These are phyloP conservation scores for Ganoderma multipileum DNA, from an alignment of 1,284 basidiomycete genomes.

Conservation along the genomic window DNA sequence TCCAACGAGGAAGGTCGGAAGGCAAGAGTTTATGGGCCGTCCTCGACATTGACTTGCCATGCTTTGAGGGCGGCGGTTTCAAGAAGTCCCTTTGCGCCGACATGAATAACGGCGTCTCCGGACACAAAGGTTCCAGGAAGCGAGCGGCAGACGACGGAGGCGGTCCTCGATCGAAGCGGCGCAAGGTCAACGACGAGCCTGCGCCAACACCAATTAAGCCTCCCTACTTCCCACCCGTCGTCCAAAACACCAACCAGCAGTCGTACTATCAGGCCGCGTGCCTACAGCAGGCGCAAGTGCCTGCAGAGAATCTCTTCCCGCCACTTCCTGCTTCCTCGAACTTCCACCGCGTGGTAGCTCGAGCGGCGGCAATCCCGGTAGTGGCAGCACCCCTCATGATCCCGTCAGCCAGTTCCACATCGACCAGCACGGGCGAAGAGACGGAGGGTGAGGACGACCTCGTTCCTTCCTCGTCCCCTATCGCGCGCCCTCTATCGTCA, in stretches of 20 bases:
- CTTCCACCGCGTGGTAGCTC: slow-evolving; percentile 45
- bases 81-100: slow-evolving; percentile 74
- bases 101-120: slow-evolving; percentile 48
- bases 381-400: background rate
- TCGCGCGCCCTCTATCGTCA: slow-evolving; percentile 35
- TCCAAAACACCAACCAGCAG: slow-evolving; percentile 67
- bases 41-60: slow-evolving; percentile 73
- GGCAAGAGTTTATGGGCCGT: slow-evolving; percentile 82
- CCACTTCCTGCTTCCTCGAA: slow-evolving; percentile 61
- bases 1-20: slow-evolving; percentile 66
- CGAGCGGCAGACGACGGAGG: slow-evolving; percentile 25
- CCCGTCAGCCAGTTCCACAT: background rate
- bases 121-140: slow-evolving; percentile 27
- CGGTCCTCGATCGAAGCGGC: slow-evolving; percentile 43
- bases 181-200: slow-evolving; percentile 42
- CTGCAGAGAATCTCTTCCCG: slow-evolving; percentile 73
- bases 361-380: slow-evolving; percentile 35
- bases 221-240: slow-evolving; percentile 58
- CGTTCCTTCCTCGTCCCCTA: slow-evolving; percentile 23
- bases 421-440: slow-evolving; percentile 3
- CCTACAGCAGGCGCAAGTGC: slow-evolving; percentile 45
- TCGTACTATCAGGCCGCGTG: slow-evolving; percentile 68
- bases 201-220: slow-evolving; percentile 47
- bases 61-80: slow-evolving; percentile 75
- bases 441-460: slow-evolving; percentile 10